Conservation (phyloP, 2,329 filamentous ascomycete species). For the Hyphodiscus sp. region DNA sequence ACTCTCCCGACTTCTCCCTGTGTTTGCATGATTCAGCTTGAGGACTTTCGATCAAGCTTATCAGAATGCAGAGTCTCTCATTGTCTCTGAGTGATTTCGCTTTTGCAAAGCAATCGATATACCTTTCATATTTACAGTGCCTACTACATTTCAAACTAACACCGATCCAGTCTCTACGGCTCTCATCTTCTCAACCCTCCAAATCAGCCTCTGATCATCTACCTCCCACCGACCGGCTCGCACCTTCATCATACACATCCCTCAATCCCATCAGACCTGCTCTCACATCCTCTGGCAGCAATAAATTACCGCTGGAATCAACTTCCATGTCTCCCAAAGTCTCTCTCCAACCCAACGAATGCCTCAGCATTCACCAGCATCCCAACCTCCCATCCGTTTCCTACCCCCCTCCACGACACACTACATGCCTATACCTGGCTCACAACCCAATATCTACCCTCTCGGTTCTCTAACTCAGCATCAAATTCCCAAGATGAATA, state of each 20-base stretch:
- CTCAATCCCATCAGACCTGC: constrained; percentile 31
- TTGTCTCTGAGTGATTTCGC: not conserved
- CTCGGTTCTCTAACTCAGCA: constrained; percentile 1
- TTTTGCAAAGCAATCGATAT: not conserved
- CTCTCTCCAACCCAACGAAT: not conserved
- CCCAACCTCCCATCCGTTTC: constrained; percentile 37
- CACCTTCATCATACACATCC: constrained; percentile 37
- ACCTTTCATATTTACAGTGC: not conserved
- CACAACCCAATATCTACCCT: constrained; percentile 11
- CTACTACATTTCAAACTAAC: constrained; percentile 10
- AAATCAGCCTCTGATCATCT: constrained; percentile 43
- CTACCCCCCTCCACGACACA: constrained; percentile 50
- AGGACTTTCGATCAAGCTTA: no score
- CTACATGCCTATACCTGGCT: constrained; percentile 41
- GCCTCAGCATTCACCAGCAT: not conserved
- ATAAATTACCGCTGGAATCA: constrained; percentile 54
- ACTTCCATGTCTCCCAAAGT: constrained; percentile 5
- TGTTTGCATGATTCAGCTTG: no score
- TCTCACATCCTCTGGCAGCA: constrained; percentile 38
- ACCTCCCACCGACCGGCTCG: constrained; percentile 42
- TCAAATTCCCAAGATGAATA: not conserved
- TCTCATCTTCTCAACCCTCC: constrained; percentile 21
- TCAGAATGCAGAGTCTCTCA: no score
- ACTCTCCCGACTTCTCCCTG: no score
- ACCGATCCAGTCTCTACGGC: constrained; percentile 23